Evolutionary conservation across 495 filamentous ascomycete genomes (phyloP), one percentile per base, ranked within the genome.

Genomic region (Lasiosphaeria ovina): DNA sequence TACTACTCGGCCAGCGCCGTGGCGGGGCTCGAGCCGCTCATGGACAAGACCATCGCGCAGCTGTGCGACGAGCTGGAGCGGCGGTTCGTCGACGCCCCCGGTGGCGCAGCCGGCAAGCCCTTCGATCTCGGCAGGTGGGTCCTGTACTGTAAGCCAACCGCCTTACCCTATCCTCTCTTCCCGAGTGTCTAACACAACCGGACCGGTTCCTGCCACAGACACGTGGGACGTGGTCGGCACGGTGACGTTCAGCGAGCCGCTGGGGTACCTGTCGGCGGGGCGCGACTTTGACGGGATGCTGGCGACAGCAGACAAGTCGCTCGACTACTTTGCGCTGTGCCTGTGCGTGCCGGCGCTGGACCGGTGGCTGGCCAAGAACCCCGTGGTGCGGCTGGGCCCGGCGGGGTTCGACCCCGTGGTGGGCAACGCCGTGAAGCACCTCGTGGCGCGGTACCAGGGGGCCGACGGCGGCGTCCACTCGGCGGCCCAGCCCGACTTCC

Each of bases 281-380:
- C 55, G 50, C 42, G 77, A 80, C 62, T 66, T 74, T 55, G 64
- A 73, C 51, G 32, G 72, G 50, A 74, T 76, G 40, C 54, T 80
- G 34, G 35, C 68, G 16, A 73, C 67, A 48, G 73, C 76, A 44
- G 77, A 75, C 44, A 68, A 74, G 35, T 70, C 76, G 51, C 66
- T 81, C 38, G 71, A 69, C 55, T 83, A 81, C 58, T 81, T 79
- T 56, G 24, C 45, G 51, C 35, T 54, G 8, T 66, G 77, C 12
- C 73, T 72, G 4, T 76, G 79, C 61, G 74, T 83, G 51, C 81
- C 82, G 1, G 72, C 63, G 53, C 63, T 83, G 6, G 82, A 83
- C 65, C 64, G 69, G 34, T 58, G 77, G 32, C 65, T 82, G 6
- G 72, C 76, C 57, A 83, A 81, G 59, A 83, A 82, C 59, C 76